These are phyloP conservation scores for Maudiozyma pseudohumilis DNA, from an alignment of 805 yeast species.

Conservation along the genomic window DNA sequence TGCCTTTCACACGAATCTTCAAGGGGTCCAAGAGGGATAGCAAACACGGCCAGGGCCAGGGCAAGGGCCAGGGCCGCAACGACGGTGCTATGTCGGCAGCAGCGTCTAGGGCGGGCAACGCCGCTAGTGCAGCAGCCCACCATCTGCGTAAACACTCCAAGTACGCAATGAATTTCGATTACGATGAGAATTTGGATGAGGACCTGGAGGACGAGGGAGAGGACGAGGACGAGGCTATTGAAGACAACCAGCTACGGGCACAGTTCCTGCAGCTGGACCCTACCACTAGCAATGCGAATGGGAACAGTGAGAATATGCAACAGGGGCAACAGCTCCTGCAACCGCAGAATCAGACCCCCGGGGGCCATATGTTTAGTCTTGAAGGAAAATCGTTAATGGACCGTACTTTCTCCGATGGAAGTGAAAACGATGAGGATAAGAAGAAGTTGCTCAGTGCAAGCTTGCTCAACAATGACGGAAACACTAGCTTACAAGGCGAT, in stretches of 20 bases:
- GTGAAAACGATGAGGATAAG: background rate
- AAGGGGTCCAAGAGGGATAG: conserved; percentile 13
- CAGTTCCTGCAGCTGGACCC: conserved; percentile 19
- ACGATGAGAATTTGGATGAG: conserved; percentile 24
- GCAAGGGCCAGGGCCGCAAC: too few species aligned
- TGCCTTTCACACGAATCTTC: conserved; percentile 21
- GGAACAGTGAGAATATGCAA: background rate
- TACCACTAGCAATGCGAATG: background rate
- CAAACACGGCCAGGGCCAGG: too few species aligned
- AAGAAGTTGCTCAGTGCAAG: background rate
- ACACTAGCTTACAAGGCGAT: background rate
- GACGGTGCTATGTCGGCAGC: too few species aligned
- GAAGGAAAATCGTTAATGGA: background rate
- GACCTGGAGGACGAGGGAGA: conserved; percentile 29
- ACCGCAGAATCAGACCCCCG: too few species aligned
- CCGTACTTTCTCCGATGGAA: background rate
- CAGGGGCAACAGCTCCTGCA: too few species aligned
- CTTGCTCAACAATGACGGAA: background rate
- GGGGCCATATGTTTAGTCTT: too few species aligned
- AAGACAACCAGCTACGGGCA: conserved; percentile 14
- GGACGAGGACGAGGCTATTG: conserved; percentile 17
- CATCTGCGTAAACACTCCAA: conserved; percentile 3
- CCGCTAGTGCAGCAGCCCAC: background rate
- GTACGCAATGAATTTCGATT: conserved; percentile 25
- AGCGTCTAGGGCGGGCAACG: too few species aligned